Percentiles rank a stretch among this genome's conserved stretches.
Evolutionary conservation across 2,329 filamentous ascomycete genomes (phyloP).

Genomic region (Xylariaceae sp.): DNA sequence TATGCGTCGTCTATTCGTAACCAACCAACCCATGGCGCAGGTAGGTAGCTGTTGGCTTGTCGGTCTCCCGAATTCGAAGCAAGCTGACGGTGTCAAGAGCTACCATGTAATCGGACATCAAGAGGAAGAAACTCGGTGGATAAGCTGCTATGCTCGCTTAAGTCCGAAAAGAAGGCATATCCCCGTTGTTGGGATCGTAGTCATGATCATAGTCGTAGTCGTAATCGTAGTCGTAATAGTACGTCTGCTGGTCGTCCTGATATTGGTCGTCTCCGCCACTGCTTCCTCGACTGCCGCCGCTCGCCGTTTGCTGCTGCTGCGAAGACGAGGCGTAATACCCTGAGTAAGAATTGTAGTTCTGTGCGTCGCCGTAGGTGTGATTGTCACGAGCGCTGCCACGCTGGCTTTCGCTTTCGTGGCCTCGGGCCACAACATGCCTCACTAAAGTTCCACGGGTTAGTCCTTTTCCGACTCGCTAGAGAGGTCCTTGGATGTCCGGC

Average conservation of each 20-base stretch:
- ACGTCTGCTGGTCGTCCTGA: slow-evolving; percentile 22
- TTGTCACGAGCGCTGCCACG: slow-evolving; percentile 29
- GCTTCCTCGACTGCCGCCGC: slow-evolving; percentile 24
- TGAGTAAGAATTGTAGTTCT: slow-evolving; percentile 24
- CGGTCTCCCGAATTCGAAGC: not conserved
- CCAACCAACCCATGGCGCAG: slow-evolving; percentile 9
- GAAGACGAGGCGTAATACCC: slow-evolving; percentile 31
- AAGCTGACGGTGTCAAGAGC: not conserved
- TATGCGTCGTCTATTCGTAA: slow-evolving; percentile 14
- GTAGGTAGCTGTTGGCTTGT: not conserved
- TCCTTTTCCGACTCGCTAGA: not conserved
- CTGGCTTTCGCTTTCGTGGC: slow-evolving; percentile 47
- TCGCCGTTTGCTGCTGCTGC: slow-evolving; percentile 31
- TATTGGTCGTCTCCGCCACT: slow-evolving; percentile 25
- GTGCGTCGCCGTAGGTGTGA: slow-evolving; percentile 19
- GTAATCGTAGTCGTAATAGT: slow-evolving; percentile 18
- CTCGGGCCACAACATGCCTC: slow-evolving; percentile 48
- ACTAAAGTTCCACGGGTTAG: slow-evolving; percentile 33
- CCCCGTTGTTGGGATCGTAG: slow-evolving; percentile 19
- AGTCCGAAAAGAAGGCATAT: slow-evolving; percentile 20
- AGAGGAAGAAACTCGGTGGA: not conserved
- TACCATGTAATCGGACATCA: not conserved
- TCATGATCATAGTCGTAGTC: slow-evolving; percentile 25
- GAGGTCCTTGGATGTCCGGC: not conserved
- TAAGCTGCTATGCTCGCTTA: slow-evolving; percentile 5